These are phyloP conservation scores for Botrytis porri DNA, from an alignment of 2,329 filamentous ascomycete genomes.

Conservation along the genomic window DNA sequence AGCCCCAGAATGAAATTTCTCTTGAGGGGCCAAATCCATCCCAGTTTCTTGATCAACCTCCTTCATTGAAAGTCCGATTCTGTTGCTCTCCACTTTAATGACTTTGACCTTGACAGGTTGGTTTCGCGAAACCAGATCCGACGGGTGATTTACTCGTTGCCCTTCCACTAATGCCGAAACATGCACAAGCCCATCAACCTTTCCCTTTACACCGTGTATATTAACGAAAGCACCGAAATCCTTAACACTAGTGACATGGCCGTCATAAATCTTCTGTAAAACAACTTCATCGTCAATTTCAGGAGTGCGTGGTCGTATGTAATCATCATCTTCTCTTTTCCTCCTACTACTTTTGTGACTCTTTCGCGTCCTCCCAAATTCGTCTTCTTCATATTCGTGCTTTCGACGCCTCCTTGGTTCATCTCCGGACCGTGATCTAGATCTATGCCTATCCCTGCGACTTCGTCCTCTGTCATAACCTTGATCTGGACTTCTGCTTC, in stretches of 20 bases:
- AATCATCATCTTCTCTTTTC: conserved; percentile 50
- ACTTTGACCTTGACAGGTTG: conserved; percentile 93
- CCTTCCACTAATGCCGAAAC: conserved; percentile 85
- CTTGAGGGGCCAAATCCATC: conserved; percentile 75
- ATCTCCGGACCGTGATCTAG: conserved; percentile 52
- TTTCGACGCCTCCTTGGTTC: conserved; percentile 43
- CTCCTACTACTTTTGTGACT: conserved; percentile 42
- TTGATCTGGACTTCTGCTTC: conserved; percentile 51
- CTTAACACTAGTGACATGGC: conserved; percentile 86
- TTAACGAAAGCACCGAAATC: conserved; percentile 97
- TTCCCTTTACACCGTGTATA: conserved; percentile 79
- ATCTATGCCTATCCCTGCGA: conserved; percentile 45
- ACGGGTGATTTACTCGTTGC: conserved; percentile 85
- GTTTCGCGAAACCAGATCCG: conserved; percentile 75
- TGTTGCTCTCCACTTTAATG: conserved; percentile 74
- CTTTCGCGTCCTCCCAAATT: conserved; percentile 52
- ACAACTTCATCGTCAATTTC: conserved; percentile 81
- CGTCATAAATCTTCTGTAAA: conserved; percentile 84
- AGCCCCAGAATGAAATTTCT: conserved; percentile 79
- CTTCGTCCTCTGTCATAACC: conserved; percentile 39
- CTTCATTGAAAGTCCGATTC: conserved; percentile 92
- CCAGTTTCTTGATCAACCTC: conserved; percentile 91
- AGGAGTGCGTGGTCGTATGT: conserved; percentile 62
- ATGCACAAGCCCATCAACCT: conserved; percentile 90
- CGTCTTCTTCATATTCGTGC: conserved; percentile 54